phyloP scores from a whole-genome alignment of 352 stramenopile species.

The Pythium dissimile region DNA sequence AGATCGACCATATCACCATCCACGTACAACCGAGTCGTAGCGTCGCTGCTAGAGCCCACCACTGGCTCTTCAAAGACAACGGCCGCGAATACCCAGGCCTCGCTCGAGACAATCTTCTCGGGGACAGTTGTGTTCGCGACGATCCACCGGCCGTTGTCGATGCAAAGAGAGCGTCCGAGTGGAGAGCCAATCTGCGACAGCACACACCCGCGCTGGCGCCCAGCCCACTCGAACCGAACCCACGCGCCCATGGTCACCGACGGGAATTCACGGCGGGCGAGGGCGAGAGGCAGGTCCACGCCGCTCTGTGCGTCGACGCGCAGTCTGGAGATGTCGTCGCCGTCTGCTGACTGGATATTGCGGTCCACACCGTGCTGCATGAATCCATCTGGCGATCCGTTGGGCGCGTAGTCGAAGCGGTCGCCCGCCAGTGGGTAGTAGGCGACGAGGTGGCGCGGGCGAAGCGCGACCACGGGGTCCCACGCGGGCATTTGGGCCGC shows the following conservation, averaged over 20 bases:
- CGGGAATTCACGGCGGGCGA: constrained; percentile 22
- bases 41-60: too few species aligned
- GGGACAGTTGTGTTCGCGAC: constrained; percentile 10
- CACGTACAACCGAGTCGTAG: constrained; percentile 17
- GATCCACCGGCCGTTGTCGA: constrained; percentile 31
- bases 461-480: constrained; percentile 29
- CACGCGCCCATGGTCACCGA: constrained; percentile 41
- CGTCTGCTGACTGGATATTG: background rate
- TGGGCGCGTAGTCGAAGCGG: constrained; percentile 36
- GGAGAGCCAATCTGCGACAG: constrained; percentile 41
- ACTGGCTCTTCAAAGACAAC: constrained; percentile 27
- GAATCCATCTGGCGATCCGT: constrained; percentile 30
- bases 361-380: constrained; percentile 28
- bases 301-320: constrained; percentile 21
- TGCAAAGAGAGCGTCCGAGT: constrained; percentile 36
- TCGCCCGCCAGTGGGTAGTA: constrained; percentile 42
- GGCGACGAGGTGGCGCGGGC: constrained; percentile 35
- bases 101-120: constrained; percentile 3
- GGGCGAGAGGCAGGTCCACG: constrained; percentile 32
- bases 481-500: background rate
- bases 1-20: constrained; percentile 11
- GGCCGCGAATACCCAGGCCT: constrained; percentile 41
- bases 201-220: constrained; percentile 26
- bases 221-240: constrained; percentile 26
- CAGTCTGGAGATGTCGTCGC: background rate